Base-by-base conservation (phyloP, 768 basidiomycete genomes). In the Pleurotus tuber-regium region DNA sequence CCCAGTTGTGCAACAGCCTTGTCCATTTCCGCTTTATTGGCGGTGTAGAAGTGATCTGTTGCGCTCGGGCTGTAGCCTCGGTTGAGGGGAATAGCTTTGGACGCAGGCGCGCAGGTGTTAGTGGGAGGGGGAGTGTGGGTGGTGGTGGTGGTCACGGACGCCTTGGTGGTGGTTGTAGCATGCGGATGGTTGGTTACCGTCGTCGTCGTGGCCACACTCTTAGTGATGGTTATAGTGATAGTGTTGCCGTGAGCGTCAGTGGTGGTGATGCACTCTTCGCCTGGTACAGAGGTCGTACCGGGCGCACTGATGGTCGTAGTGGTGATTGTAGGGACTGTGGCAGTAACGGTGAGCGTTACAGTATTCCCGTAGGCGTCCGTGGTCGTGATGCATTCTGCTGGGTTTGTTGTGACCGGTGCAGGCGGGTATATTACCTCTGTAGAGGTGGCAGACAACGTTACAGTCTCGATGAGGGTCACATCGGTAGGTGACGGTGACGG, bases 1-100 rank as follows among this genome's bases (percentile, higher is more conserved):
- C 53, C 53, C 19, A 21, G 30, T 6, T 14, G 23, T 6, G 33
- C 21, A 14, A 39, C 36, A 14, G 48, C 48, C 12, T 23, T 24
- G 24, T 38, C 39, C 39, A 36, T 38, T 31, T 50, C 48, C 6
- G 8, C 48, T 24, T 8, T 14, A 14, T 36, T 16, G 11, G 48
- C 28, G n/a, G 48, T 50, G 24, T 50, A 50, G 35, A 38, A 50
- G 28, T 50, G 48, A 39, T 50, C 48, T n/a, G 48, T 56, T 43
- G 28, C 50, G 50, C 39, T 49, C 18, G 25, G 46, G 51, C 44
- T 55, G 49, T 24, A 58, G 21, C n/a, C 50, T 28, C 44, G 26
- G 44, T 58, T 19, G 24, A 47, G 39, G 43, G 43, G 39, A 28
- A 43, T 47, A 24, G 51, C 33, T 49, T 40, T 43, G 26, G 14